A percentile compares a stretch with the other conserved stretches of the same genome.
These are phyloP conservation scores for Saccharomycopsis fermentans DNA, from an alignment of 805 yeast genomes.

Conservation along the genomic window DNA sequence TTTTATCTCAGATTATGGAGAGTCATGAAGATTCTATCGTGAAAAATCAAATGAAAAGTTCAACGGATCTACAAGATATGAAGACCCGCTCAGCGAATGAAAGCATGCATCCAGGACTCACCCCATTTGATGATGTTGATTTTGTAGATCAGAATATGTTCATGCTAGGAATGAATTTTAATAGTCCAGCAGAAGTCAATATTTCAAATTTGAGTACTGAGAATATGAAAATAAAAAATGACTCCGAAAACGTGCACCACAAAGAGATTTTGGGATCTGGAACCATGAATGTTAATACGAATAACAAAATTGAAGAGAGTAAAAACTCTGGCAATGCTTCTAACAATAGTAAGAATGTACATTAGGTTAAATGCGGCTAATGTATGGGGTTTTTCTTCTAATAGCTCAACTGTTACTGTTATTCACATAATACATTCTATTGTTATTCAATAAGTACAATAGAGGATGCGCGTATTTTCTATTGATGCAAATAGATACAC, in stretches of 20 bases:
- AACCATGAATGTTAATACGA: not conserved
- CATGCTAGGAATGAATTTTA: slow-evolving; percentile 1
- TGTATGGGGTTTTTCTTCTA: too few species aligned
- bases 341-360: not conserved
- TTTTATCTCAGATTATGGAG: not conserved
- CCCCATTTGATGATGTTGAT: not conserved
- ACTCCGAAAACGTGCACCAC: not conserved
- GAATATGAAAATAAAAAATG: not conserved
- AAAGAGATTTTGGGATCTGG: not conserved
- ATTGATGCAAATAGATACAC: too few species aligned
- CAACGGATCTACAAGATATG: not conserved
- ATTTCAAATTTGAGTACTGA: not conserved
- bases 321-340: not conserved
- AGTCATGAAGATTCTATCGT: not conserved
- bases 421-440: too few species aligned
- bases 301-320: not conserved
- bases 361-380: not conserved
- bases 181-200: not conserved
- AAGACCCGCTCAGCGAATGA: not conserved
- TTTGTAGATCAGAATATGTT: not conserved
- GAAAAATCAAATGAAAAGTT: not conserved
- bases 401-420: too few species aligned
- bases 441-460: too few species aligned
- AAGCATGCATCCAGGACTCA: not conserved
- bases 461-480: too few species aligned